phyloP scores from a whole-genome alignment of 768 basidiomycete genomes.

The Lepiota brunneoincarnata region DNA sequence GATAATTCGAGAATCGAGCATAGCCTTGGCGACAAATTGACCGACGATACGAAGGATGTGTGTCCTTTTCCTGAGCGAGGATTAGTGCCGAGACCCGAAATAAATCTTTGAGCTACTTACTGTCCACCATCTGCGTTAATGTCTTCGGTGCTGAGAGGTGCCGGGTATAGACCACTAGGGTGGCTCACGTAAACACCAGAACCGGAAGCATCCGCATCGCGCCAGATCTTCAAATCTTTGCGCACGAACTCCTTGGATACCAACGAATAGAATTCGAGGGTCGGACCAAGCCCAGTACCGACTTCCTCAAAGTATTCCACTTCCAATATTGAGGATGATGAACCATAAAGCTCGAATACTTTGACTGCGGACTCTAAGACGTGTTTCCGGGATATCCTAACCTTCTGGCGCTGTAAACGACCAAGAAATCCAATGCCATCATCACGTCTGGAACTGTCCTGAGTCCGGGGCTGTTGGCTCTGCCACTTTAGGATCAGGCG shows the following conservation, averaged over 20 bases:
- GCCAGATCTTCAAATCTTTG: conserved; percentile 87
- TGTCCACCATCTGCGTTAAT: conserved; percentile 70
- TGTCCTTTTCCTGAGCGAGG: conserved; percentile 63
- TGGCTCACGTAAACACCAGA: conserved; percentile 77
- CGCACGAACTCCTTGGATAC: conserved; percentile 95
- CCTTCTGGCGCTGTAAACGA: conserved; percentile 92
- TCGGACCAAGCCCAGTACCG: conserved; percentile 95
- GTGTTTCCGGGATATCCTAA: conserved; percentile 92
- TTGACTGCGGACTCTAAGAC: conserved; percentile 95
- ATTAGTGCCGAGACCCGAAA: conserved; percentile 5
- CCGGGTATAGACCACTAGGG: conserved; percentile 84
- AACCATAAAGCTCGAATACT: conserved; percentile 95
- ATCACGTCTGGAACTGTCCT: conserved; percentile 79
- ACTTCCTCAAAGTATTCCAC: conserved; percentile 99
- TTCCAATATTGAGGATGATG: conserved; percentile 89
- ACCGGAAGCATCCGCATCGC: conserved; percentile 70
- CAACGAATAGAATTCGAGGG: conserved; percentile 97
- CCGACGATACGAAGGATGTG: conserved; percentile 89
- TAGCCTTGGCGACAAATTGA: conserved; percentile 94
- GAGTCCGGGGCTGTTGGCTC: conserved; percentile 76
- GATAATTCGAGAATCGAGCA: conserved; percentile 96
- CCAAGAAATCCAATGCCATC: conserved; percentile 93
- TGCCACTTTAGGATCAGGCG: conserved; percentile 95
- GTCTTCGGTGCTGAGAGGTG: conserved; percentile 72
- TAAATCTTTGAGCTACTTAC: conserved; percentile 42